Conservation (phyloP, 164 flowering plant genomes). For the Chloranthus sessilifolius region DNA sequence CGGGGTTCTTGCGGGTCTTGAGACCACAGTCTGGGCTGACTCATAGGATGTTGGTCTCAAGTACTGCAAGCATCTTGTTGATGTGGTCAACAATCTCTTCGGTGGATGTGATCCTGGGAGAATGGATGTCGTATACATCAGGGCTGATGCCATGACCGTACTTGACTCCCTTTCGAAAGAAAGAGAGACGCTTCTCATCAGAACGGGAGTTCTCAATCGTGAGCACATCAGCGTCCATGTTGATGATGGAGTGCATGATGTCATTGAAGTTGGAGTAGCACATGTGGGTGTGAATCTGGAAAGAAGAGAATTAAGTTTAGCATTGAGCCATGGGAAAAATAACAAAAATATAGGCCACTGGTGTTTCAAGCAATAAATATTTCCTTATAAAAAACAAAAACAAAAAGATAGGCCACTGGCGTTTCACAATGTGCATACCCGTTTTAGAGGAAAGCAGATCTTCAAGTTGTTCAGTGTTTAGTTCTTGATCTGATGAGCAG, state of each 20-base stretch:
- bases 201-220: slow-evolving; percentile 97
- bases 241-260: slow-evolving; percentile 67
- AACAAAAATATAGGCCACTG: no score
- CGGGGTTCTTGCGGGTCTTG: slow-evolving; percentile 87
- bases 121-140: slow-evolving; percentile 97
- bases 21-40: slow-evolving; percentile 98
- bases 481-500: no score
- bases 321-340: no score
- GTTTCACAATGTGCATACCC: no score
- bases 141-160: slow-evolving; percentile 98
- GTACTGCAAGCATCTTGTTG: slow-evolving; percentile 94
- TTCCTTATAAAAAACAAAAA: no score
- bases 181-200: slow-evolving; percentile 93
- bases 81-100: slow-evolving; percentile 87
- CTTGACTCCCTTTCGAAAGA: slow-evolving; percentile 93
- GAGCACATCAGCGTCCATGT: slow-evolving; percentile 91
- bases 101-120: slow-evolving; percentile 82
- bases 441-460: no score
- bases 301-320: no score
- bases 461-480: no score
- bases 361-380: no score
- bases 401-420: no score
- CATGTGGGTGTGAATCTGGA: slow-evolving; percentile 90
- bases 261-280: slow-evolving; percentile 83
- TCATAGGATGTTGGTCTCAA: slow-evolving; percentile 87